These are phyloP conservation scores for Pholiota molesta DNA, from an alignment of 768 basidiomycete genomes.

Conservation along the genomic window DNA sequence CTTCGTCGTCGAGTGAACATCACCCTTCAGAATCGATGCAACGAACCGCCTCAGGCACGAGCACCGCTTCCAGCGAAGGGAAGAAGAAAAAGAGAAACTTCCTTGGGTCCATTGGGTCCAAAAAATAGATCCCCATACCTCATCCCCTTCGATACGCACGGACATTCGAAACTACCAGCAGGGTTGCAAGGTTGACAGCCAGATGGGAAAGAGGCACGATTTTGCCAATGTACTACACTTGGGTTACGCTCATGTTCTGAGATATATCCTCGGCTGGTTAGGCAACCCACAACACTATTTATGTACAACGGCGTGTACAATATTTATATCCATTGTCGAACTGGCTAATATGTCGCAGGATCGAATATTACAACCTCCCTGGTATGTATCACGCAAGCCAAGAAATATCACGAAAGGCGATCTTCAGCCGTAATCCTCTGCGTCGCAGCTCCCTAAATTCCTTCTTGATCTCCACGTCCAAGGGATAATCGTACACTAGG, in stretches of 20 bases:
- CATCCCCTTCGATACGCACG: not conserved
- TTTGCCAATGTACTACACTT: not conserved
- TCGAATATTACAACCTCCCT: too few species aligned
- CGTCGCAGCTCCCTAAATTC: not conserved
- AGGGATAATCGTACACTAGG: not conserved
- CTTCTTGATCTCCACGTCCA: not conserved
- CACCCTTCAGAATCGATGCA: slow-evolving; percentile 20
- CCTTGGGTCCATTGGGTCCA: slow-evolving; percentile 18
- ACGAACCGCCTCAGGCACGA: slow-evolving; percentile 27
- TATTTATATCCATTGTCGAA: not conserved
- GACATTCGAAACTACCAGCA: not conserved
- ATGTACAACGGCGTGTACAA: not conserved
- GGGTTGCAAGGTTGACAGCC: not conserved
- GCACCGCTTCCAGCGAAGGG: slow-evolving; percentile 25
- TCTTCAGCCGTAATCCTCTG: not conserved
- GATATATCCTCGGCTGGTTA: not conserved
- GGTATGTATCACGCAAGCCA: not conserved
- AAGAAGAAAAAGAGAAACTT: slow-evolving; percentile 30
- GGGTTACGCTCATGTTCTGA: not conserved
- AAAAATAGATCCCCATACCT: not conserved
- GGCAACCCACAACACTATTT: too few species aligned
- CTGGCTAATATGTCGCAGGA: too few species aligned
- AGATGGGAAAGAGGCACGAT: too few species aligned
- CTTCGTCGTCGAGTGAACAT: slow-evolving; percentile 5
- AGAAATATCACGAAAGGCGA: not conserved